A percentile compares a stretch with the other conserved stretches of the same genome.
Conservation (phyloP, 495 filamentous ascomycete species). For the Astrothelium macrocarpum region DNA sequence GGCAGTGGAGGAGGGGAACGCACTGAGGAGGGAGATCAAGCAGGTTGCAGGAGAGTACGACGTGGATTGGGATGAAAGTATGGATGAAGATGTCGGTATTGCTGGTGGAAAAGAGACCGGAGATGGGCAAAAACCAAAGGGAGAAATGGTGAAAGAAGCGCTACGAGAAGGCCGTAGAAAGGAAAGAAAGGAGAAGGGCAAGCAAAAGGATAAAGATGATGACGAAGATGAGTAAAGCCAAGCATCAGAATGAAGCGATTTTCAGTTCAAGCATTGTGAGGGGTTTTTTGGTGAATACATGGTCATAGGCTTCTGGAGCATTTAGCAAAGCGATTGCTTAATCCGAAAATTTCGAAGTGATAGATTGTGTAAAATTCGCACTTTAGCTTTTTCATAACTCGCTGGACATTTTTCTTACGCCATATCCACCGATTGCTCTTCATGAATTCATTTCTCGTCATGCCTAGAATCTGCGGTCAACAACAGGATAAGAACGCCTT, state of each 20-base stretch:
- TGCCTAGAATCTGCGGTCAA: constrained; percentile 5
- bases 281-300: too few relatives aligned
- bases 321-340: too few relatives aligned
- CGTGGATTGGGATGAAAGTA: constrained; percentile 83
- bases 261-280: not conserved
- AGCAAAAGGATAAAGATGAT: constrained; percentile 38
- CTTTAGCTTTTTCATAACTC: too few relatives aligned
- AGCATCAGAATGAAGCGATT: not conserved
- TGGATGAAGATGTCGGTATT: constrained; percentile 45
- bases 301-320: too few relatives aligned
- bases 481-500: constrained; percentile 11
- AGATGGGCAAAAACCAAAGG: constrained; percentile 34
- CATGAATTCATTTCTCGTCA: too few relatives aligned
- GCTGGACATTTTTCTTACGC: too few relatives aligned
- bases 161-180: constrained; percentile 32
- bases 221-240: constrained; percentile 26
- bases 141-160: constrained; percentile 34
- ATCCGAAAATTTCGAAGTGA: too few relatives aligned
- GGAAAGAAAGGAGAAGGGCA: constrained; percentile 38
- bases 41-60: constrained; percentile 79
- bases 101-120: constrained; percentile 32
- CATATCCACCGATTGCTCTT: too few relatives aligned
- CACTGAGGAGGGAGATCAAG: constrained; percentile 69
- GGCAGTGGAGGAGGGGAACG: constrained; percentile 72
- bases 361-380: too few relatives aligned